A percentile compares a stretch with the other conserved stretches of the same genome.
Evolutionary conservation across 2,329 filamentous ascomycete genomes (phyloP).

Genomic region (Hypoxylon sp.): DNA sequence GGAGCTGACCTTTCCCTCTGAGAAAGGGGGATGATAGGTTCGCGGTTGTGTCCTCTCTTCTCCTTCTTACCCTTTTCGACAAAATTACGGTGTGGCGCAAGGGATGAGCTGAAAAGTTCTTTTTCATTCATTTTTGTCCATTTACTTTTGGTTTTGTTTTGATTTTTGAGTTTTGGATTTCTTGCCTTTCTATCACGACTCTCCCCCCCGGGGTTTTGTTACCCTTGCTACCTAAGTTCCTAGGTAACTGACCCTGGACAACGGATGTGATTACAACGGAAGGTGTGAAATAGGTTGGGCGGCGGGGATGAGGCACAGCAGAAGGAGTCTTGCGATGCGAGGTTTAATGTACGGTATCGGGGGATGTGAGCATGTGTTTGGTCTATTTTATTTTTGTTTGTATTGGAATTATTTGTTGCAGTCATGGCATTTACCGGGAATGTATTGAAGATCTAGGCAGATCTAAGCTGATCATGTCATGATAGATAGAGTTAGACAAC

Average conservation of each 20-base stretch:
- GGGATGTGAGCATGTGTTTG: constrained; percentile 37
- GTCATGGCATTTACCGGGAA: constrained; percentile 8
- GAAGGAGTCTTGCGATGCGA: constrained; percentile 20
- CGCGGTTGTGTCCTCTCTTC: constrained; percentile 11
- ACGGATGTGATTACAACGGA: background rate
- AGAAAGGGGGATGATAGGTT: too few species aligned
- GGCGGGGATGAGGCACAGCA: constrained; percentile 10
- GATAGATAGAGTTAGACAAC: constrained; percentile 32
- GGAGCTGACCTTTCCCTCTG: constrained; percentile 7
- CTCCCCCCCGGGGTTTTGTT: background rate
- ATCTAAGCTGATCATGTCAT: constrained; percentile 22
- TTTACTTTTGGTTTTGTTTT: constrained; percentile 14
- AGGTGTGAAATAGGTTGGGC: constrained; percentile 3
- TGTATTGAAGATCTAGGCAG: constrained; percentile 8
- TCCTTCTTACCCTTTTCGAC: background rate
- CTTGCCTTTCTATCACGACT: background rate
- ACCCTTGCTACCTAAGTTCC: constrained; percentile 4
- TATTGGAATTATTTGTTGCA: constrained; percentile 21
- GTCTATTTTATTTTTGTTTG: constrained; percentile 23
- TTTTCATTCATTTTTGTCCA: constrained; percentile 27
- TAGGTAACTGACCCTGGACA: background rate
- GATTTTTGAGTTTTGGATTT: constrained; percentile 12
- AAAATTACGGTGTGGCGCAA: constrained; percentile 29
- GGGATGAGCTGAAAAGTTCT: constrained; percentile 37
- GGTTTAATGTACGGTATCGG: constrained; percentile 31